Evolutionary conservation across 2,329 filamentous ascomycete species (phyloP).

Genomic region (Curvularia verruculosa): DNA sequence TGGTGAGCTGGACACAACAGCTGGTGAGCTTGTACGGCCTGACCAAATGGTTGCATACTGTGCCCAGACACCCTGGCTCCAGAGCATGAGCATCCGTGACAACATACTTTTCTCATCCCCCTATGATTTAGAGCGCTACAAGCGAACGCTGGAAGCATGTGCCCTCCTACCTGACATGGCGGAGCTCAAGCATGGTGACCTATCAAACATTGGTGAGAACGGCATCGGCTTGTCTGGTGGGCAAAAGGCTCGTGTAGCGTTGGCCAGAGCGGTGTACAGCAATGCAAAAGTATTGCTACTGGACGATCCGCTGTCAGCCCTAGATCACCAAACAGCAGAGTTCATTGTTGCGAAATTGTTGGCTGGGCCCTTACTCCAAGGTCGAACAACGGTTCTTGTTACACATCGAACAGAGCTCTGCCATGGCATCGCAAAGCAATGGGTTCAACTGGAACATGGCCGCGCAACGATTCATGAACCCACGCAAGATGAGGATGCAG

Average conservation of each 20-base stretch:
- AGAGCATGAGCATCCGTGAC: slow-evolving; percentile 72
- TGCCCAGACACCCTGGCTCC: slow-evolving; percentile 70
- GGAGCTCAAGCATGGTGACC: slow-evolving; percentile 67
- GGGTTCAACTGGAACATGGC: slow-evolving; percentile 72
- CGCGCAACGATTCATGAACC: slow-evolving; percentile 52
- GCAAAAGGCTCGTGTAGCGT: slow-evolving; percentile 64
- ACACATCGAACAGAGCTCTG: slow-evolving; percentile 75
- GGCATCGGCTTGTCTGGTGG: slow-evolving; percentile 67
- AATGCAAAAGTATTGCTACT: slow-evolving; percentile 60
- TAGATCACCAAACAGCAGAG: slow-evolving; percentile 70
- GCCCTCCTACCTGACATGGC: slow-evolving; percentile 66
- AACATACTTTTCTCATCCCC: slow-evolving; percentile 69
- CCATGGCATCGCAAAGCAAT: slow-evolving; percentile 72
- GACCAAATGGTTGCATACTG: slow-evolving; percentile 67
- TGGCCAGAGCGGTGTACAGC: slow-evolving; percentile 67
- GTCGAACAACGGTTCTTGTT: slow-evolving; percentile 63
- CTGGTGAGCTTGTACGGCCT: slow-evolving; percentile 59
- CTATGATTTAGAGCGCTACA: slow-evolving; percentile 72
- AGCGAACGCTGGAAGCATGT: slow-evolving; percentile 70
- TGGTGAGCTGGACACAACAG: slow-evolving; percentile 62
- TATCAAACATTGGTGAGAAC: slow-evolving; percentile 67
- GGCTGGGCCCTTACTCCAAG: slow-evolving; percentile 60
- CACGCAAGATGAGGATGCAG: slow-evolving; percentile 54
- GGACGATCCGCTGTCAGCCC: slow-evolving; percentile 65
- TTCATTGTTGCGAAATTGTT: slow-evolving; percentile 64